Evolutionary conservation across 441 rosid genomes (phyloP).

Genomic region (Flueggea neowawraea): DNA sequence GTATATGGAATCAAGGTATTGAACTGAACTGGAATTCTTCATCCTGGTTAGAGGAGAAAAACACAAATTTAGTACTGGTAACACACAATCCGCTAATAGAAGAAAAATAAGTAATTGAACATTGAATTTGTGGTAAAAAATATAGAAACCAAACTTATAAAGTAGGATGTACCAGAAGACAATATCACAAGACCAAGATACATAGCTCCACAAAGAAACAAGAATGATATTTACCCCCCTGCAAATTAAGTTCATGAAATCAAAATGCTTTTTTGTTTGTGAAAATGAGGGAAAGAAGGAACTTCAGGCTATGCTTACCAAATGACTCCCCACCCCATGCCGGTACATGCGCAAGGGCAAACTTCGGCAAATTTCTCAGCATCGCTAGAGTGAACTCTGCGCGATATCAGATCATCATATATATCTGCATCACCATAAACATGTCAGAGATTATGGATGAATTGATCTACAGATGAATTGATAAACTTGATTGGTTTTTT

Average conservation of each 20-base stretch:
- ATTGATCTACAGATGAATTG: neutral
- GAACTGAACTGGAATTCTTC: neutral
- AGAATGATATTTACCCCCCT: conserved; percentile 91
- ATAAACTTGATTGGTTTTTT: neutral
- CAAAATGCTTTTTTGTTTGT: conserved; percentile 7
- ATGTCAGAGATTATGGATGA: conserved; percentile 7
- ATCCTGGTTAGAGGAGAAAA: neutral
- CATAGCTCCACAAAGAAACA: conserved; percentile 67
- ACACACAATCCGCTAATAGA: neutral
- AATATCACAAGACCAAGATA: conserved; percentile 85
- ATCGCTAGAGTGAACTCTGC: conserved; percentile 81
- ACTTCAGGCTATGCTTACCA: conserved; percentile 47
- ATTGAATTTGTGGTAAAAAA: too few relatives aligned
- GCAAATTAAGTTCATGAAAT: conserved; percentile 31
- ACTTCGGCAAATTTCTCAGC: conserved; percentile 98
- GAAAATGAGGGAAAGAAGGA: neutral
- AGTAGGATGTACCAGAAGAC: conserved; percentile 39
- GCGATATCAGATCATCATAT: conserved; percentile 87
- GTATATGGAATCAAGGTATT: too few relatives aligned
- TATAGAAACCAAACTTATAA: neutral
- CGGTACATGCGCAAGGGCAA: conserved; percentile 89
- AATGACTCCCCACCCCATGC: conserved; percentile 90
- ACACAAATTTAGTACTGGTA: neutral
- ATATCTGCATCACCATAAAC: conserved; percentile 43
- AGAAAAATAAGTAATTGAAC: too few relatives aligned